Conservation (phyloP, 1,139 yeast species). For the Yamadazyma songkhlaensis region DNA sequence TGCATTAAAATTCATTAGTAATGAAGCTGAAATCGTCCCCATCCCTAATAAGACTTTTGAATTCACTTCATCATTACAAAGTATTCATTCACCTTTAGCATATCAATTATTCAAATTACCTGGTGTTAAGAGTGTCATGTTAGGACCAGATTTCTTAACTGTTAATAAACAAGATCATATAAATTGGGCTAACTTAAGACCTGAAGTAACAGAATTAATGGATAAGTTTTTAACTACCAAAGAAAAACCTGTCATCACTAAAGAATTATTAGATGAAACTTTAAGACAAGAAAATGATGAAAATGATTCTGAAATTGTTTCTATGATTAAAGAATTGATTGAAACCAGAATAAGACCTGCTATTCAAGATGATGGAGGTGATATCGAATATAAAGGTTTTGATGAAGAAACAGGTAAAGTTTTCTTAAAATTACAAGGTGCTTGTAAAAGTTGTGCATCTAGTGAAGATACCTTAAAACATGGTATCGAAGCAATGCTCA, state of each 20-base stretch:
- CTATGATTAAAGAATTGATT: constrained; percentile 59
- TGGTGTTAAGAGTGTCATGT: constrained; percentile 85
- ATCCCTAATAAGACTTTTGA: constrained; percentile 59
- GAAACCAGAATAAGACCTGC: constrained; percentile 65
- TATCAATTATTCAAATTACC: constrained; percentile 73
- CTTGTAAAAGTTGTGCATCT: constrained; percentile 77
- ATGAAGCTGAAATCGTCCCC: constrained; percentile 56
- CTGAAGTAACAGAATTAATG: constrained; percentile 42
- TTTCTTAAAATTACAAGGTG: constrained; percentile 73
- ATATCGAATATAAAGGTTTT: constrained; percentile 67
- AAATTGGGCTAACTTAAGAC: constrained; percentile 46
- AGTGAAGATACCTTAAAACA: constrained; percentile 75
- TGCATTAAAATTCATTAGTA: constrained; percentile 75
- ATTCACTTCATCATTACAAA: constrained; percentile 67
- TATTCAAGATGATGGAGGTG: constrained; percentile 81
- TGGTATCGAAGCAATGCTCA: constrained; percentile 83
- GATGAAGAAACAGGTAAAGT: constrained; percentile 70
- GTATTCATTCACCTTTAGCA: constrained; percentile 81
- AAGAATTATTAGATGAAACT: constrained; percentile 38
- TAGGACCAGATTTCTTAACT: constrained; percentile 60
- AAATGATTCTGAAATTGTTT: constrained; percentile 50
- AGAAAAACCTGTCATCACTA: constrained; percentile 51
- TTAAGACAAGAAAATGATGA: constrained; percentile 35
- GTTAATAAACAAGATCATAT: constrained; percentile 47
- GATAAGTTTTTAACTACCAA: constrained; percentile 34